phyloP scores from a whole-genome alignment of 228 moss, liverwort and hornwort genomes.

The Sphagnum magellanicum region DNA sequence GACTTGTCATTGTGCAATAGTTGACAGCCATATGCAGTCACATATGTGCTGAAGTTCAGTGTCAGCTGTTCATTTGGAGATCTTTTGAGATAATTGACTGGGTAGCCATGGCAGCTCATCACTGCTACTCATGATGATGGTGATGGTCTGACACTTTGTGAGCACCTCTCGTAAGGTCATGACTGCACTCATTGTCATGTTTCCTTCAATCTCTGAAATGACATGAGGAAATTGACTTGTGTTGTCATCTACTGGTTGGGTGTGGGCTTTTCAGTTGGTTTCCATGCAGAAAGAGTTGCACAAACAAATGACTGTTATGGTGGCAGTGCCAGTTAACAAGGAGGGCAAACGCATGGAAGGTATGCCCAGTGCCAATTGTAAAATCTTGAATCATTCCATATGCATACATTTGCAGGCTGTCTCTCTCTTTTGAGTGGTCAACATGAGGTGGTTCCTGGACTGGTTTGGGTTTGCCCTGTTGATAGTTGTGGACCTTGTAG shows the following conservation, averaged over 20 bases:
- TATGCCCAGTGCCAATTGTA: conserved; percentile 1
- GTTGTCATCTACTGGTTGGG: conserved; percentile 6
- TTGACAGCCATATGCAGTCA: not conserved
- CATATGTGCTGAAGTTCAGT: not conserved
- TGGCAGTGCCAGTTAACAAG: conserved; percentile 69
- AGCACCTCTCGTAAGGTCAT: not conserved
- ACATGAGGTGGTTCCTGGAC: not conserved
- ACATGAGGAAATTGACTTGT: not conserved
- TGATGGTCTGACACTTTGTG: not conserved
- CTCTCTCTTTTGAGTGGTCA: not conserved
- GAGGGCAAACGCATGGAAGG: conserved; percentile 91
- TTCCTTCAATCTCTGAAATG: too few species aligned
- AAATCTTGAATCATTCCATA: conserved; percentile 1
- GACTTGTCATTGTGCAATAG: too few species aligned
- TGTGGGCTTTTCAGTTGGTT: conserved; percentile 48
- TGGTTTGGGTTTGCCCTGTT: not conserved
- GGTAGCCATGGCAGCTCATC: not conserved
- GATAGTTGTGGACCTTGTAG: not conserved
- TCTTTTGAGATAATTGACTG: not conserved
- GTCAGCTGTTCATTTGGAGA: not conserved
- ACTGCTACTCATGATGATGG: not conserved
- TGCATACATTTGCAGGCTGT: not conserved
- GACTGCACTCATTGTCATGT: too few species aligned
- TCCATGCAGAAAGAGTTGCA: conserved; percentile 80
- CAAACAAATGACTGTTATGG: conserved; percentile 86